Conservation (phyloP, 768 basidiomycete genomes). For the Russula foetens region DNA sequence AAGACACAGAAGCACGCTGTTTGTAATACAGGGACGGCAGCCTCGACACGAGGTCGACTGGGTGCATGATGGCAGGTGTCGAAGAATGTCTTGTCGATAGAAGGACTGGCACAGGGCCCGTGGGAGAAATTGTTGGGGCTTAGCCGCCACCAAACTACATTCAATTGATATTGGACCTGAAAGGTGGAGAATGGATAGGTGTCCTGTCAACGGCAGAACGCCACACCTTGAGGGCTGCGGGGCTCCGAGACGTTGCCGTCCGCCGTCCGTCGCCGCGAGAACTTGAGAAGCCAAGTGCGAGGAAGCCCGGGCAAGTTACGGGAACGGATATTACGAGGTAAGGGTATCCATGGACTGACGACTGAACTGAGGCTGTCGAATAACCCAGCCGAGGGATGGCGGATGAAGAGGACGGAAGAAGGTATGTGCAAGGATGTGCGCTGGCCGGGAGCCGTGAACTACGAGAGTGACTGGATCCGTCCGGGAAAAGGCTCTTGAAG, state of each 20-base stretch:
- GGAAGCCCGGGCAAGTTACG: not conserved
- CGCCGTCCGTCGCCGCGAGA: not conserved
- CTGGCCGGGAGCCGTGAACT: not conserved
- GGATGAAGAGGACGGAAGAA: not conserved
- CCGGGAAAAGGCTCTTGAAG: not conserved
- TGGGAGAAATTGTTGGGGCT: not conserved
- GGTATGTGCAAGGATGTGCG: not conserved
- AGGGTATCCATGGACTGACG: not conserved
- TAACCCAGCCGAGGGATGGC: too few relatives aligned
- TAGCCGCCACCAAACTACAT: conserved; percentile 3
- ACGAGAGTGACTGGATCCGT: conserved; percentile 3
- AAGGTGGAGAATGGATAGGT: not conserved
- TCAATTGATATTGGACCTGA: conserved; percentile 1
- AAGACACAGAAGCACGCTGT: not conserved
- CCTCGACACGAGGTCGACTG: conserved; percentile 1
- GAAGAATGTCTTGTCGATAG: conserved; percentile 1
- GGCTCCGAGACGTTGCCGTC: not conserved
- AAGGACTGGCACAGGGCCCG: not conserved
- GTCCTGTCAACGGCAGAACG: not conserved
- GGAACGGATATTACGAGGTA: not conserved
- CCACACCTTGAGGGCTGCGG: not conserved
- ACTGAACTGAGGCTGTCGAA: not conserved
- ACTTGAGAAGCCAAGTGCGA: not conserved
- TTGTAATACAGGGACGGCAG: not conserved
- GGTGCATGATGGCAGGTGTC: not conserved